Percentiles rank a stretch among this genome's conserved stretches.
phyloP scores from a whole-genome alignment of 306 rosid genomes.

The Castanea sativa region DNA sequence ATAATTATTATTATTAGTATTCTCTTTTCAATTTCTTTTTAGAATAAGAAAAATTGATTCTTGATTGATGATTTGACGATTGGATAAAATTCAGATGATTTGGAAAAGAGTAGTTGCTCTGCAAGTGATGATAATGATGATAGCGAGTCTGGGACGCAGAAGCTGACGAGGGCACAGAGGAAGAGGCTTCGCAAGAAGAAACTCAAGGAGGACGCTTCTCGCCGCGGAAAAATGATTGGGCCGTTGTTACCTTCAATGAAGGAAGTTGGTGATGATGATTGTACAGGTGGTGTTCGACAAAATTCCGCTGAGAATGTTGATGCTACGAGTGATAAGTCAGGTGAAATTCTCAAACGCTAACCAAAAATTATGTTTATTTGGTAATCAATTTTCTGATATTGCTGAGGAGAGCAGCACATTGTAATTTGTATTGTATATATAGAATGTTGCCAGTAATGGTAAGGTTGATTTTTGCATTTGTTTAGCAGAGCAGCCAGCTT shows the following conservation, averaged over 20 bases:
- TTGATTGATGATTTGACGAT: not conserved
- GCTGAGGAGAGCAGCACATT: no score
- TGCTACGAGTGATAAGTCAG: conserved; percentile 11
- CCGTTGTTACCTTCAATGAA: conserved; percentile 37
- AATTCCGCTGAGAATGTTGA: conserved; percentile 35
- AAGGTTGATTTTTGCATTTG: not conserved
- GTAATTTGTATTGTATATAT: no score
- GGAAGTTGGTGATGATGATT: not conserved
- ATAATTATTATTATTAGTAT: not conserved
- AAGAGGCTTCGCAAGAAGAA: conserved; percentile 63
- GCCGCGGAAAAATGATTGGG: conserved; percentile 55
- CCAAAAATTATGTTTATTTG: no score
- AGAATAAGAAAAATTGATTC: not conserved
- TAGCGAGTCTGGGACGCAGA: conserved; percentile 20
- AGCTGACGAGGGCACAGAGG: conserved; percentile 65
- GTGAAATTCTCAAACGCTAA: not conserved
- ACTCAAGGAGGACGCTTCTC: conserved; percentile 51
- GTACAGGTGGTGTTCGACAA: conserved; percentile 29
- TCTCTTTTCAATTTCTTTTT: not conserved
- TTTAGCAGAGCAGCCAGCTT: conserved; percentile 26
- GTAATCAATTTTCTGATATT: no score
- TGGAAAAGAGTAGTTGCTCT: conserved; percentile 29
- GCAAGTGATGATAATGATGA: conserved; percentile 30
- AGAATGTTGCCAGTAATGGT: no score
- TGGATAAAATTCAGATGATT: conserved; percentile 3